Evolutionary conservation across 106 monocot species (phyloP), one percentile per base, ranked within the genome.

Genomic region (Dendrobium huoshanense): DNA sequence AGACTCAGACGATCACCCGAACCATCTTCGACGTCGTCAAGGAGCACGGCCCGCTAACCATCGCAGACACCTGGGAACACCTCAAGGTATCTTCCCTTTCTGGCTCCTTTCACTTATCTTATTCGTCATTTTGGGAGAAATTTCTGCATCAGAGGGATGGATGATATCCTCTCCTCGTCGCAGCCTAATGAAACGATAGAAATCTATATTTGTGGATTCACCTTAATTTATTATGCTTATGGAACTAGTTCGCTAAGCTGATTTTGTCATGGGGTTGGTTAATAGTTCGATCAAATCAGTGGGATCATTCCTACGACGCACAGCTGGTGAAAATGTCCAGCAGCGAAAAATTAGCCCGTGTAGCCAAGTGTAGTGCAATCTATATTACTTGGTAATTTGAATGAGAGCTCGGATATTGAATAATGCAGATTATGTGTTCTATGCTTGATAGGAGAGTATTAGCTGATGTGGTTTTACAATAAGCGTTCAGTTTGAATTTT

Each of bases 21-120:
- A 85, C 90, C 86, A 92, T 99, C 81, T 99, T 99, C 81, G 93
- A 99, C 78, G 81, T 99, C 81, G 91, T 99, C 83, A 89, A 90
- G 85, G 95, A 99, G 86, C 93, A 99, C 81, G 98, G 98, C 2
- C 98, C 98, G 25, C 89, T 99, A 85, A 95, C 98, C 78, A 92
- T 99, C 81, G 83, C 88, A 75, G 95, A 99, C 77, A 87, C 93
- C 73, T 99, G 98, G 98, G 87, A 94, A 2, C 95, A 91, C 81
- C 77, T 99, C 86, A 93, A 99, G 95, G 98, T 97, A 9, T 76
- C 10, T 76, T 74, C 0, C 29, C 5, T 16, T 43, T 29, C 7
- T n/a, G 6, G 3, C 43, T 16, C 20, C 74, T 16, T 33, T 74
- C 42, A 43, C 15, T 51, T 51, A 51, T 9, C 42, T 74, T 51